Evolutionary conservation across 139 green algal species (phyloP).

Genomic region (Yamagishiella unicocca): DNA sequence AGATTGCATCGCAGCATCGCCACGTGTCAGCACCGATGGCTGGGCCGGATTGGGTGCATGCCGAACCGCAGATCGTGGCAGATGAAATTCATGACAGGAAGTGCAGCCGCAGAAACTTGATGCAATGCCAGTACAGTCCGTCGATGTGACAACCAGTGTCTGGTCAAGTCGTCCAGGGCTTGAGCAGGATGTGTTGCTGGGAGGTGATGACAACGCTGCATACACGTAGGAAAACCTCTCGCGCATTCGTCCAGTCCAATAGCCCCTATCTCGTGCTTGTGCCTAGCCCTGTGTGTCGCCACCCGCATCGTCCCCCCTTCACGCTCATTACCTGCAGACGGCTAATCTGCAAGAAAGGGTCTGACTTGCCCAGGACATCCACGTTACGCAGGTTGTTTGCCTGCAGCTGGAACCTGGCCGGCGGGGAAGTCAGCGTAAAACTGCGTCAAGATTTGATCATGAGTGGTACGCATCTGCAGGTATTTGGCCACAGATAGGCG

Average conservation of each 20-base stretch:
- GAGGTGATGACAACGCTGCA: no score
- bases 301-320: no score
- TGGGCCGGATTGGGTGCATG: no score
- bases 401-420: neutral
- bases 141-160: neutral
- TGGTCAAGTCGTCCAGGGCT: no score
- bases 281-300: no score
- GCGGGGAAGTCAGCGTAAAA: no score
- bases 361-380: constrained; percentile 17
- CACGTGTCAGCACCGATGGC: no score
- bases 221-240: neutral
- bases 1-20: no score
- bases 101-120: neutral
- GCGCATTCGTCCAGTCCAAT: neutral
- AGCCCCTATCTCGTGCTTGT: neutral
- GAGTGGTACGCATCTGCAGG: neutral
- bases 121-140: neutral
- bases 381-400: constrained; percentile 30
- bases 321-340: constrained; percentile 29
- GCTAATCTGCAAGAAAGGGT: constrained; percentile 43
- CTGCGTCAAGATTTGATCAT: no score
- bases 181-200: no score
- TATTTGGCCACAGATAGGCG: neutral
- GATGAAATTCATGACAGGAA: neutral
- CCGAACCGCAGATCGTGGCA: no score